Evolutionary conservation across 176 grass and related monocot genomes (phyloP).

Genomic region (Oryza brachyantha): DNA sequence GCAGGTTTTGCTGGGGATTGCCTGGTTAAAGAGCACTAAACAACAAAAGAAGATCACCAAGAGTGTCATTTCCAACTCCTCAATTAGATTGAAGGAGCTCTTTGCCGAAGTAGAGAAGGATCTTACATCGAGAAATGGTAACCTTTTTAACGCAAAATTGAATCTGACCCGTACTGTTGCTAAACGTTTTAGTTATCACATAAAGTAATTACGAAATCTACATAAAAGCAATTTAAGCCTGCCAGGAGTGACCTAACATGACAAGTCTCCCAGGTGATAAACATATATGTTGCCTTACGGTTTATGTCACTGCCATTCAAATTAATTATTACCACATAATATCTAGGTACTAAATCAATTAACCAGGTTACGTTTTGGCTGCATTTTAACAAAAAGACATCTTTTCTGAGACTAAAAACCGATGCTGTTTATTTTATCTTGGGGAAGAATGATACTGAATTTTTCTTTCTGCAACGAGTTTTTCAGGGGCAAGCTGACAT

Average conservation of each 20-base stretch:
- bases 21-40: slow-evolving; percentile 81
- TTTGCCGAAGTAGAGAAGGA: slow-evolving; percentile 67
- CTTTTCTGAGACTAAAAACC: not conserved
- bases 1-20: slow-evolving; percentile 69
- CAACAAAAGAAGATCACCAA: slow-evolving; percentile 83
- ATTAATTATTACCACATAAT: not conserved
- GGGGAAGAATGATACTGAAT: not conserved
- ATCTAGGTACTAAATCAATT: slow-evolving; percentile 14
- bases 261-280: not conserved
- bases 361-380: not conserved
- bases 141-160: not conserved
- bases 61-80: slow-evolving; percentile 61
- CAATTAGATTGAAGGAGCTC: slow-evolving; percentile 60
- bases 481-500: slow-evolving; percentile 46
- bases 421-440: not conserved
- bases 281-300: not conserved
- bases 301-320: not conserved
- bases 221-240: not conserved
- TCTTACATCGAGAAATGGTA: slow-evolving; percentile 49
- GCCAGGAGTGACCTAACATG: not conserved
- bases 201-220: slow-evolving; percentile 13
- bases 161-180: not conserved
- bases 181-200: slow-evolving; percentile 5
- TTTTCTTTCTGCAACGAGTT: not conserved
- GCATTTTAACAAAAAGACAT: not conserved